Conservation (phyloP, 2,329 filamentous ascomycete genomes). For the Calonectria montana region DNA sequence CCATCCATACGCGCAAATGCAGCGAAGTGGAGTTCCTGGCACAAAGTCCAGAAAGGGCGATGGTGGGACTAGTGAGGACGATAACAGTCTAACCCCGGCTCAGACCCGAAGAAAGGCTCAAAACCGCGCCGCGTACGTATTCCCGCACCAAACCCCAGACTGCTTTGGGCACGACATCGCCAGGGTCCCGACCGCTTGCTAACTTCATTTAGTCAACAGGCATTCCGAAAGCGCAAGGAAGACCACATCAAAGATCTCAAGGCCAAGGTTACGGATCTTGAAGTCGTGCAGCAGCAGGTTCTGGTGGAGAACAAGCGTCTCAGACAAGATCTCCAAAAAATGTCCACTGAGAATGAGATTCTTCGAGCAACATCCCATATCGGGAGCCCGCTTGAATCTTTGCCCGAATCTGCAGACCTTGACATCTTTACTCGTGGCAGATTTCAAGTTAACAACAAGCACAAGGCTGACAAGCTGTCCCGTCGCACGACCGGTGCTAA, state of each 20-base stretch:
- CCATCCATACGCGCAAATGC: constrained; percentile 37
- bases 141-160: background rate
- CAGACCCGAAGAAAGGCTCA: constrained; percentile 70
- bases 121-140: constrained; percentile 70
- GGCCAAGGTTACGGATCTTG: constrained; percentile 81
- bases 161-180: background rate
- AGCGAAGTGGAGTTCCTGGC: constrained; percentile 34
- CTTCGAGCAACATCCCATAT: constrained; percentile 79
- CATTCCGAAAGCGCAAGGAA: constrained; percentile 96
- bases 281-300: constrained; percentile 77
- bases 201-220: constrained; percentile 77
- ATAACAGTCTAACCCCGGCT: constrained; percentile 66
- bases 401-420: constrained; percentile 72
- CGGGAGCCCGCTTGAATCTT: constrained; percentile 70
- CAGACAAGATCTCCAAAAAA: constrained; percentile 83
- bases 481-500: background rate
- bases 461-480: constrained; percentile 63
- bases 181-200: constrained; percentile 12
- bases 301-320: constrained; percentile 88
- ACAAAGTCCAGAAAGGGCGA: constrained; percentile 42
- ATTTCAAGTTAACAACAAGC: background rate
- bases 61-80: constrained; percentile 64
- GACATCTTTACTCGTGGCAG: background rate
- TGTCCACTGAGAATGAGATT: constrained; percentile 92
- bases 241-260: constrained; percentile 94